Percentiles rank a stretch among this genome's conserved stretches.
Conservation (phyloP, 108 stramenopile genomes). For the Aurantiochytrium sp. region DNA sequence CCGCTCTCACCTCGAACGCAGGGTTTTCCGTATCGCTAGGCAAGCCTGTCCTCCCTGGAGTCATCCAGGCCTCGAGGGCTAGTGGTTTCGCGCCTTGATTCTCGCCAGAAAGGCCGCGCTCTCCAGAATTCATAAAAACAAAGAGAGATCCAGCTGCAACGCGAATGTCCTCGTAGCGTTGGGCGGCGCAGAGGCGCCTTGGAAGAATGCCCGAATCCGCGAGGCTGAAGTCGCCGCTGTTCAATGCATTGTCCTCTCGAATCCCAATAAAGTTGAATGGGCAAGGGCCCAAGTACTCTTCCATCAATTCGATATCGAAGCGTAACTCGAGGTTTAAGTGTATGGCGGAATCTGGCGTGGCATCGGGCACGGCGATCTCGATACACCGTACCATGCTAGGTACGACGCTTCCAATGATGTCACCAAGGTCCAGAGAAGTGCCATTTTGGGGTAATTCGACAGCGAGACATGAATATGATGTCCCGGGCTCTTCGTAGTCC, state of each 20-base stretch:
- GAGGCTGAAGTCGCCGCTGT: neutral
- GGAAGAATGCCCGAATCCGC: neutral
- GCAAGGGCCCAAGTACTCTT: neutral
- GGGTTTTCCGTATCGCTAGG: neutral
- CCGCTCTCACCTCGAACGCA: neutral
- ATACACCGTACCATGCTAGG: neutral
- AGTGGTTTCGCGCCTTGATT: no score
- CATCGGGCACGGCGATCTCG: neutral
- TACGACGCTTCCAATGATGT: neutral
- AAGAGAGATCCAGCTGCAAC: neutral
- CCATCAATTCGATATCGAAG: neutral
- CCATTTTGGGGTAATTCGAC: neutral
- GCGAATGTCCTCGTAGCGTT: neutral
- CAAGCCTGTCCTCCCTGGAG: neutral
- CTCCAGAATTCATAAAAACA: no score
- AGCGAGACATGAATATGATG: neutral
- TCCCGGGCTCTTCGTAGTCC: neutral
- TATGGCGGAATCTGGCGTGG: neutral
- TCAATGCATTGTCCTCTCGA: neutral
- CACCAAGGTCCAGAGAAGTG: neutral
- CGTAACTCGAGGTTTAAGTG: neutral
- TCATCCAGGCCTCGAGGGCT: neutral
- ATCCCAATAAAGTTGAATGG: neutral
- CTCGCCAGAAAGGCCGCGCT: no score
- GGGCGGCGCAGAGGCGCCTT: neutral